Evolutionary conservation across 768 basidiomycete species (phyloP), one percentile per base, ranked within the genome.

Genomic region (Kockovaella imperatae): DNA sequence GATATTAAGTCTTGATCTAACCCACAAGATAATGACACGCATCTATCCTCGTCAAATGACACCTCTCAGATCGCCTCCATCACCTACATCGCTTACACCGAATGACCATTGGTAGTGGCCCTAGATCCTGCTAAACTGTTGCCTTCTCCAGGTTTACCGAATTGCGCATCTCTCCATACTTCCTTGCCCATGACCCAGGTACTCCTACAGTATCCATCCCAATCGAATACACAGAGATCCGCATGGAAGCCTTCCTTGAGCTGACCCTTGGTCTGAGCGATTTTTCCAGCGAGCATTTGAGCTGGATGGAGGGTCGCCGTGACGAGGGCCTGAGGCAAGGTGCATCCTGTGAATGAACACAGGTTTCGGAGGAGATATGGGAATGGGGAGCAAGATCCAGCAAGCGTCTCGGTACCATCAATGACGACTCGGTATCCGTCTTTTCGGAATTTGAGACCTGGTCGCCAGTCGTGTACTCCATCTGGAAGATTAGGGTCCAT

Each of bases 271-370:
- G 28, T 49, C 25, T 18, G 23, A 57, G 73, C 79, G 49, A 81
- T 73, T 68, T 84, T 82, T 46, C 87, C 84, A 15, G 84, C 81
- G 17, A 93, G 77, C 65, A 84, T 83, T 80, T 78, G 83, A 2
- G 89, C 88, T 14, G 88, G 86, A 60, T 87, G 86, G 61, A 77
- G 80, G 1, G 88, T 91, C 34, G 83, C 86, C 62, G 87, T 89
- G 49, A 81, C 80, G 71, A 93, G 83, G 20, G 88, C 84, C 69
- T 88, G 79, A 21, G 83, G 81, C 21, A 93, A 74, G 31, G 86
- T 80, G 62, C 86, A 86, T 5, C 83, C 84, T 0, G 88, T 87
- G 69, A 87, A 93, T 24, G 77, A 75, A 23, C 83, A 78, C 60
- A 91, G 83, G 71, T 91, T 93, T 46, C 35, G 36, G 28, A 39